A percentile compares a stretch with the other conserved stretches of the same genome.
phyloP scores from a whole-genome alignment of 768 basidiomycete genomes.

The Pseudohyphozyma bogoriensis region DNA sequence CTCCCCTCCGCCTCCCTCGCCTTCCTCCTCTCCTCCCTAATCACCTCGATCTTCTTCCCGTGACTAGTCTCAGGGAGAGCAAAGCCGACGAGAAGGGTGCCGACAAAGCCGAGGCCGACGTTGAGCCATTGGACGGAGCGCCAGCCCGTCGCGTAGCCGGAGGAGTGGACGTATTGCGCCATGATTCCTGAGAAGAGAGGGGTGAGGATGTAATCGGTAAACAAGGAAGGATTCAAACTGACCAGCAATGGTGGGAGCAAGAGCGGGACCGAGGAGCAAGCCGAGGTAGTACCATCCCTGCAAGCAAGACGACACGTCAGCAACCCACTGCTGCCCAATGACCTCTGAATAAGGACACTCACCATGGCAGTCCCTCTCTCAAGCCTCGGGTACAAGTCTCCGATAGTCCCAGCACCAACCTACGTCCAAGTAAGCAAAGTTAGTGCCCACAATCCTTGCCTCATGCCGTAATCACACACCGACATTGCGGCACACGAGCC shows the following conservation, averaged over 20 bases:
- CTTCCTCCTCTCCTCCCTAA: no score
- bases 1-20: not conserved
- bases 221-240: no score
- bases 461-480: no score
- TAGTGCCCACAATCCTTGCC: not conserved
- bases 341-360: not conserved
- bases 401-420: conserved; percentile 16
- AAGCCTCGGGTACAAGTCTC: conserved; percentile 7
- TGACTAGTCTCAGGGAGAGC: conserved; percentile 29
- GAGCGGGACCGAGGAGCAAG: not conserved
- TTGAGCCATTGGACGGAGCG: conserved; percentile 30
- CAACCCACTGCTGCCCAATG: no score
- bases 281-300: conserved; percentile 2
- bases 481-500: not conserved
- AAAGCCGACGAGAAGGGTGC: conserved; percentile 18
- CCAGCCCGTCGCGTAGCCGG: conserved; percentile 22
- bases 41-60: no score
- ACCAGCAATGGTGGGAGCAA: conserved; percentile 10
- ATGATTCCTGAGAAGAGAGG: no score
- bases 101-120: no score
- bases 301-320: not conserved
- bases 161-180: no score
- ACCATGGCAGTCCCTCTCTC: conserved; percentile 9
- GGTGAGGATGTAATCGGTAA: conserved; percentile 23
- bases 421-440: not conserved